These are phyloP conservation scores for Podospora didyma DNA, from an alignment of 495 filamentous ascomycete genomes.

Conservation along the genomic window DNA sequence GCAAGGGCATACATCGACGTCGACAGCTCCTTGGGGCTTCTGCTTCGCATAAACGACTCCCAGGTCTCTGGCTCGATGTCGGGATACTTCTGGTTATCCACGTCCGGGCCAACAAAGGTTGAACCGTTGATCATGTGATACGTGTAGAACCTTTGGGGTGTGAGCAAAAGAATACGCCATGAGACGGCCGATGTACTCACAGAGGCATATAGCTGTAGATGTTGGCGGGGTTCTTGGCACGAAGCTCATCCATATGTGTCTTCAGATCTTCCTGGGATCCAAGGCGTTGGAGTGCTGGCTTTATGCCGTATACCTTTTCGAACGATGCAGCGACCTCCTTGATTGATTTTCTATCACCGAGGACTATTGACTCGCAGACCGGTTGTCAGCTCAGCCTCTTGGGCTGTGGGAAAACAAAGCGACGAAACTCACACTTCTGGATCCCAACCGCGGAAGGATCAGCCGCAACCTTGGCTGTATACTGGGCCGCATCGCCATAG, in stretches of 20 bases:
- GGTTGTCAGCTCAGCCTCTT: background rate
- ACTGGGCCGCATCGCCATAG: constrained; percentile 33
- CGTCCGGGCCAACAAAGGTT: constrained; percentile 12
- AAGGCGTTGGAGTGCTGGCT: constrained; percentile 27
- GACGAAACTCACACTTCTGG: constrained; percentile 24
- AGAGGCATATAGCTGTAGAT: constrained; percentile 20
- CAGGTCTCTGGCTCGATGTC: constrained; percentile 27
- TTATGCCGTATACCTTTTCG: constrained; percentile 25
- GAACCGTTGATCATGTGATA: constrained; percentile 25
- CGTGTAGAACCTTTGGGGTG: constrained; percentile 16
- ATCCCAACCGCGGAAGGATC: constrained; percentile 26
- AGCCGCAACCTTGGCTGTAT: constrained; percentile 30
- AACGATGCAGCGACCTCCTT: constrained; percentile 25
- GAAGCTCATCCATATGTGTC: constrained; percentile 27
- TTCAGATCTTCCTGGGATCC: constrained; percentile 33
- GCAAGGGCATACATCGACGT: background rate
- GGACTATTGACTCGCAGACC: constrained; percentile 13
- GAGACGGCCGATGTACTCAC: constrained; percentile 15
- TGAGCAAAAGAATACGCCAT: background rate
- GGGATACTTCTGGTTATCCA: constrained; percentile 32
- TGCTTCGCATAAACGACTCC: constrained; percentile 16
- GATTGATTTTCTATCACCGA: constrained; percentile 27
- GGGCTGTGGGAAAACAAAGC: background rate
- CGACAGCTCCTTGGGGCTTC: background rate
- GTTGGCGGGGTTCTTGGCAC: constrained; percentile 17